phyloP scores from a whole-genome alignment of 2,329 filamentous ascomycete species.

The Gyromitra esculenta region DNA sequence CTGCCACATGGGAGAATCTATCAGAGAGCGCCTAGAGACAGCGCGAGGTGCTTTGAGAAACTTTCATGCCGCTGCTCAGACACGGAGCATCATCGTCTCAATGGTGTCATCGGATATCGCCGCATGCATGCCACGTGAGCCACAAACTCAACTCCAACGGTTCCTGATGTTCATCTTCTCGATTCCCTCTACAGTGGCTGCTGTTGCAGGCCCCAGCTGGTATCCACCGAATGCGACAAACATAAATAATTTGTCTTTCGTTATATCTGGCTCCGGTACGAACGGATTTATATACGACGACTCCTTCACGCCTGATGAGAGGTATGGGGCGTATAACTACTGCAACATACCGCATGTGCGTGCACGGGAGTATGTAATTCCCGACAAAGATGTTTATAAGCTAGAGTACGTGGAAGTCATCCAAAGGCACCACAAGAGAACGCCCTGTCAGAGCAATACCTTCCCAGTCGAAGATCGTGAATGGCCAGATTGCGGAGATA shows the following conservation, averaged over 20 bases:
- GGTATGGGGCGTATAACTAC: slow-evolving; percentile 77
- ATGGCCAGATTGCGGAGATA: slow-evolving; percentile 75
- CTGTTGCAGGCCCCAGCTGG: slow-evolving; percentile 62
- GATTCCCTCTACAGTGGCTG: not conserved
- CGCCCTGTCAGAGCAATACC: slow-evolving; percentile 79
- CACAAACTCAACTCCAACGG: not conserved
- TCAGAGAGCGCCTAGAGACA: not conserved
- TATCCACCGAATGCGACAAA: slow-evolving; percentile 67
- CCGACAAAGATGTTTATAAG: slow-evolving; percentile 66
- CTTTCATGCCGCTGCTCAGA: not conserved
- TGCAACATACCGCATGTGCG: slow-evolving; percentile 92
- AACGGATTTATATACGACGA: slow-evolving; percentile 80
- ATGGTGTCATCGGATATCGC: not conserved
- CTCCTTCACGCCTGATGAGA: slow-evolving; percentile 67
- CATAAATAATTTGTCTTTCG: slow-evolving; percentile 71
- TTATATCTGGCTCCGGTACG: slow-evolving; percentile 69
- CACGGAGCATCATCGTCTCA: not conserved
- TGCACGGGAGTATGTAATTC: slow-evolving; percentile 69
- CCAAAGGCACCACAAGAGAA: slow-evolving; percentile 85
- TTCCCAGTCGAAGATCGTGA: slow-evolving; percentile 77
- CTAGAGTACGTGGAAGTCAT: slow-evolving; percentile 82
- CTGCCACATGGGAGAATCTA: not conserved
- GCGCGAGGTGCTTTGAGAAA: not conserved
- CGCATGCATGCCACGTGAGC: not conserved
- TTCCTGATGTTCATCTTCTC: slow-evolving; percentile 19